Percentiles rank a stretch among this genome's conserved stretches.
These are phyloP conservation scores for Myochromella boudieri DNA, from an alignment of 768 basidiomycete genomes.

Conservation along the genomic window DNA sequence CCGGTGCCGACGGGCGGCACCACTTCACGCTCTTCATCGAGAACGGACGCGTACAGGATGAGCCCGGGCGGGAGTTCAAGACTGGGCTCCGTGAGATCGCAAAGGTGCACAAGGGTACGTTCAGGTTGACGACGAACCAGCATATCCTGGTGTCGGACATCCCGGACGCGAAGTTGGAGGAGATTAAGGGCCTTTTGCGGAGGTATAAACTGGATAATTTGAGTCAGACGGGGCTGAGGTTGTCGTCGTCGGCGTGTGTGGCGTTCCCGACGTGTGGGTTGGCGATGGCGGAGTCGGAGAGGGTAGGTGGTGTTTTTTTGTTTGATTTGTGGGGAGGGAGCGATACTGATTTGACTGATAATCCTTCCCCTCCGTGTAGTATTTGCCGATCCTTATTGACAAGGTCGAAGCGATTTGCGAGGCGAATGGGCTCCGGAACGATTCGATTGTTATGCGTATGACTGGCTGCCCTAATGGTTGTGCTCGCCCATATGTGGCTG, in stretches of 20 bases:
- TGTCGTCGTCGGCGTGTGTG: slow-evolving; percentile 95
- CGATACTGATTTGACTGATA: too few relatives aligned
- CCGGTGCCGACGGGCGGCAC: slow-evolving; percentile 82
- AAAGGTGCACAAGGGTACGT: slow-evolving; percentile 89
- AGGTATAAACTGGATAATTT: slow-evolving; percentile 92
- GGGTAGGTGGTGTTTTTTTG: slow-evolving; percentile 43
- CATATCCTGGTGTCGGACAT: slow-evolving; percentile 89
- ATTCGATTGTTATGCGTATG: slow-evolving; percentile 98
- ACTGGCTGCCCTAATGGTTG: slow-evolving; percentile 96
- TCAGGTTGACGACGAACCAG: slow-evolving; percentile 94
- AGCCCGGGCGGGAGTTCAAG: slow-evolving; percentile 89
- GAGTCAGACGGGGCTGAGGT: slow-evolving; percentile 70
- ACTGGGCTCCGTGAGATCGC: slow-evolving; percentile 91
- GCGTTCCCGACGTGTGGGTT: slow-evolving; percentile 92
- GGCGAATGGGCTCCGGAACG: slow-evolving; percentile 88
- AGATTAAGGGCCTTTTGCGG: slow-evolving; percentile 76
- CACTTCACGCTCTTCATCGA: slow-evolving; percentile 96
- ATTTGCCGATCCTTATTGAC: slow-evolving; percentile 87
- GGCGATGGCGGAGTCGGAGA: slow-evolving; percentile 54
- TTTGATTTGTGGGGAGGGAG: too few relatives aligned
- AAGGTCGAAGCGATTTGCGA: slow-evolving; percentile 96
- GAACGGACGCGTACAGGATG: slow-evolving; percentile 97
- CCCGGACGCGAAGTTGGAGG: slow-evolving; percentile 63
- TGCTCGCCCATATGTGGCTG: slow-evolving; percentile 89
- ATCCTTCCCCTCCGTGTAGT: slow-evolving; percentile 47